Percentiles rank a stretch among this genome's conserved stretches.
Evolutionary conservation across 1,139 yeast genomes (phyloP).

Genomic region (Pichia inconspicua): DNA sequence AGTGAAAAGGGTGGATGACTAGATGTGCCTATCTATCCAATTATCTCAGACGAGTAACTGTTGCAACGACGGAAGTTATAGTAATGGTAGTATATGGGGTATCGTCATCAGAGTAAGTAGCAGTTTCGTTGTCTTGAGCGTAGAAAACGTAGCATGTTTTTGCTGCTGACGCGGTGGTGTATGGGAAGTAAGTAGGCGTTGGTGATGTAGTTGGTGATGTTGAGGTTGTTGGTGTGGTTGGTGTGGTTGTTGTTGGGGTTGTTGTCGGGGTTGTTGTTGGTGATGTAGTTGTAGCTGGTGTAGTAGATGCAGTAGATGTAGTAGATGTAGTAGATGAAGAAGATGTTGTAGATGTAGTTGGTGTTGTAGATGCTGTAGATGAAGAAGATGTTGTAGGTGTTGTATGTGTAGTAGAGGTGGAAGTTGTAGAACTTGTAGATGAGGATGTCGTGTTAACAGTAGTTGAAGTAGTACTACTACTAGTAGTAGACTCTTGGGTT

Average conservation of each 20-base stretch:
- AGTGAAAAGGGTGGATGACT: no score
- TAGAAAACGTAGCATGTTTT: conserved; percentile 30
- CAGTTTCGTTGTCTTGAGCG: conserved; percentile 25
- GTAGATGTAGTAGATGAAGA: conserved; percentile 9
- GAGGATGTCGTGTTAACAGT: no score
- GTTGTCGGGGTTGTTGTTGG: neutral
- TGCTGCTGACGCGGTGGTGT: conserved; percentile 22
- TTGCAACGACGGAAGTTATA: conserved; percentile 26
- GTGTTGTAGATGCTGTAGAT: neutral
- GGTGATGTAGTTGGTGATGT: conserved; percentile 9
- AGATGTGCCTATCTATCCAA: no score
- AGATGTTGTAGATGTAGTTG: conserved; percentile 11
- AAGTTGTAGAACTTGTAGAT: neutral
- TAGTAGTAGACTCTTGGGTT: conserved; percentile 4
- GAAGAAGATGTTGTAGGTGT: no score
- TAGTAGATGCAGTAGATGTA: conserved; percentile 9
- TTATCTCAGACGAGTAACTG: conserved; percentile 22
- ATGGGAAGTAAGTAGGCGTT: conserved; percentile 22
- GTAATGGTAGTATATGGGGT: conserved; percentile 27
- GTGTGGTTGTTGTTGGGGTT: conserved; percentile 2
- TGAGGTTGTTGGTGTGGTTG: conserved; percentile 5
- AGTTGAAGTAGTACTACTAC: neutral
- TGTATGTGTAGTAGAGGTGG: conserved; percentile 6
- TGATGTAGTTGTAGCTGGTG: conserved; percentile 7
- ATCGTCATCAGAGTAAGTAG: conserved; percentile 19